These are phyloP conservation scores for Aegilops bicornis DNA, from an alignment of 176 grass and related monocot species.

Conservation along the genomic window DNA sequence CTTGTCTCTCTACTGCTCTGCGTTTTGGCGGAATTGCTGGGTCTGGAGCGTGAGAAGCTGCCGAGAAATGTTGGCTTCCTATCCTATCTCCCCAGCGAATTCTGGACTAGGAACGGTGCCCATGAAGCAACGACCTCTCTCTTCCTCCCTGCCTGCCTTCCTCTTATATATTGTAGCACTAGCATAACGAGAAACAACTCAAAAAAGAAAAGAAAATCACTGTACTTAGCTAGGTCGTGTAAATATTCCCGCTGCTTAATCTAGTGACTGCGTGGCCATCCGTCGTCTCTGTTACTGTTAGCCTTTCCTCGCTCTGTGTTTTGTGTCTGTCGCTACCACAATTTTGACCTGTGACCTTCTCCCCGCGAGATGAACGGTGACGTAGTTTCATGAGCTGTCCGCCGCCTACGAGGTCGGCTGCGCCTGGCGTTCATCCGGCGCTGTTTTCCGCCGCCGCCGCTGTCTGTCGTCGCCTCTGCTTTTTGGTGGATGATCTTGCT, in stretches of 20 bases:
- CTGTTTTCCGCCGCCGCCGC: not conserved
- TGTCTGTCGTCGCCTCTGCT: not conserved
- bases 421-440: not conserved
- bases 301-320: not conserved
- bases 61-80: slow-evolving; percentile 57
- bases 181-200: not conserved
- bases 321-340: not conserved
- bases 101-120: not conserved
- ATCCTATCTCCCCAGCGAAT: slow-evolving; percentile 46
- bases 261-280: not conserved
- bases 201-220: not conserved
- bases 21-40: slow-evolving; percentile 20
- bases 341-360: not conserved
- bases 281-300: not conserved
- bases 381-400: not conserved
- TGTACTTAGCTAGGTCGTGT: slow-evolving; percentile 4
- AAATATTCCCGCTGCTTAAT: not conserved
- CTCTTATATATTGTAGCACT: not conserved
- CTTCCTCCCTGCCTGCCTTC: too few relatives aligned
- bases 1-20: not conserved
- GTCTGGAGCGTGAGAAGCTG: slow-evolving; percentile 75
- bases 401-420: slow-evolving; percentile 1
- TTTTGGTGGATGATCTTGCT: not conserved
- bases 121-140: not conserved
- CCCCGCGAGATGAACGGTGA: not conserved